A percentile compares a stretch with the other conserved stretches of the same genome.
These are phyloP conservation scores for Paramecium sonneborni DNA, from an alignment of 73 alveolate species.

Conservation along the genomic window DNA sequence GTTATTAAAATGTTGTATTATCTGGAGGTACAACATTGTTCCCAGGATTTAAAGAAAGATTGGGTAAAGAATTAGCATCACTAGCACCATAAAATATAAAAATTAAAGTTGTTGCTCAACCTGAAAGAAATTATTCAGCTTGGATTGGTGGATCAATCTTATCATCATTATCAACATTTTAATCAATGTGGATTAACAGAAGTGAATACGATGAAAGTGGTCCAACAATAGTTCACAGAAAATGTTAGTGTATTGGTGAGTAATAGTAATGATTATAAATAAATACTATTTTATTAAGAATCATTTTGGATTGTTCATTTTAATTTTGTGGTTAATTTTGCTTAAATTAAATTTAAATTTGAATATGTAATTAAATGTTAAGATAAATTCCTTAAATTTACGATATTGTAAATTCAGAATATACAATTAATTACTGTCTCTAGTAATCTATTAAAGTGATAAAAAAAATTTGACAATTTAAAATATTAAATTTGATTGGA, in stretches of 20 bases:
- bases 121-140: slow-evolving; percentile 90
- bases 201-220: slow-evolving; percentile 90
- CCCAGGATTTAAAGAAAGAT: slow-evolving; percentile 91
- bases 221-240: slow-evolving; percentile 84
- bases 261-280: no score
- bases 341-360: no score
- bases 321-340: no score
- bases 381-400: no score
- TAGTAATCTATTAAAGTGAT: no score
- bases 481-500: no score
- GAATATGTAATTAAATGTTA: no score
- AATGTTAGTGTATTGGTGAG: slow-evolving; percentile 78
- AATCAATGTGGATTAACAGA: slow-evolving; percentile 77
- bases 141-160: slow-evolving; percentile 97
- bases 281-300: no score
- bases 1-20: slow-evolving; percentile 82
- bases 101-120: slow-evolving; percentile 85
- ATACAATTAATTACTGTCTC: no score
- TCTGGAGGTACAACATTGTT: slow-evolving; percentile 97
- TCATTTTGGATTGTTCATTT: no score
- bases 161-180: slow-evolving; percentile 92
- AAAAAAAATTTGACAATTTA: no score
- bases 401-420: no score
- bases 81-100: slow-evolving; percentile 72
- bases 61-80: slow-evolving; percentile 78